These are phyloP conservation scores for Fraxinus americana DNA, from an alignment of 257 asterid species.

Conservation along the genomic window DNA sequence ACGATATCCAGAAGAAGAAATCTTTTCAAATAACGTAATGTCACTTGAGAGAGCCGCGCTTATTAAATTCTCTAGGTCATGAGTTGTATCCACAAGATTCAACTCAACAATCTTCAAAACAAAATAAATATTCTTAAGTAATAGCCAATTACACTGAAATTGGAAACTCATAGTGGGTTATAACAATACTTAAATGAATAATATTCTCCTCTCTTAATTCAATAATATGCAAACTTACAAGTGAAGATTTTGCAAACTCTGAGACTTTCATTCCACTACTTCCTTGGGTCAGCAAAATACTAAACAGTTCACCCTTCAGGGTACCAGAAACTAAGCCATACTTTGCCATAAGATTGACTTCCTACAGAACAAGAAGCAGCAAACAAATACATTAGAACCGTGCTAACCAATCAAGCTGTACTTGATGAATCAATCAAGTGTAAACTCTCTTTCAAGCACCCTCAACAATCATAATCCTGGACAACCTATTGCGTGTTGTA, in stretches of 20 bases:
- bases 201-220: conserved; percentile 6
- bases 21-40: conserved; percentile 88
- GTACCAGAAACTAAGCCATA: conserved; percentile 81
- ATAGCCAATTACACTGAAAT: conserved; percentile 23
- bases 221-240: conserved; percentile 58
- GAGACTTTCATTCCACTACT: conserved; percentile 74
- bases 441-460: conserved; percentile 20
- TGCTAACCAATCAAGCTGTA: not conserved
- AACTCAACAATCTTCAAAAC: conserved; percentile 68
- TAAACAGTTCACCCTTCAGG: conserved; percentile 82
- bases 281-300: conserved; percentile 68
- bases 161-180: conserved; percentile 15
- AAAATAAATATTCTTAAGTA: conserved; percentile 27
- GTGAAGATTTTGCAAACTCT: conserved; percentile 69
- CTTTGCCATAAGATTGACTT: conserved; percentile 72
- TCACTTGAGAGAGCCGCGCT: conserved; percentile 79
- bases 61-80: conserved; percentile 62
- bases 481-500: not conserved
- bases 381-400: conserved; percentile 4
- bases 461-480: conserved; percentile 14
- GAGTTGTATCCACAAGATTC: conserved; percentile 53
- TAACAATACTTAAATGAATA: conserved; percentile 3
- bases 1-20: conserved; percentile 82
- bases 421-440: not conserved
- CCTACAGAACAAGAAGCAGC: conserved; percentile 52